These are phyloP conservation scores for Lachnellula subtilissima DNA, from an alignment of 2,329 filamentous ascomycete genomes.

Conservation along the genomic window DNA sequence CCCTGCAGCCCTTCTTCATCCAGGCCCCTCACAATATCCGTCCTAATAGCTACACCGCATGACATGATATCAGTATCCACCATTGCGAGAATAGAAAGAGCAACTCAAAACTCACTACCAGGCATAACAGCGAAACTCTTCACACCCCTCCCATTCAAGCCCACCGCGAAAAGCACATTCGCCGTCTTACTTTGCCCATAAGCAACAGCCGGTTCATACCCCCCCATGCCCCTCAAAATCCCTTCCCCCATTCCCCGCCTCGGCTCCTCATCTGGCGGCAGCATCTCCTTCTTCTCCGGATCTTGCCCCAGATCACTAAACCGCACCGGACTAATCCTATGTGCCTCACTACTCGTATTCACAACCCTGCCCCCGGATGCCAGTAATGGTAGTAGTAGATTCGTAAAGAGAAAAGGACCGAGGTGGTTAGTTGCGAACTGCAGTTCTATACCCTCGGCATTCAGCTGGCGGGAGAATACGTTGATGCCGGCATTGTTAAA, in stretches of 20 bases:
- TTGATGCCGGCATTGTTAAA: slow-evolving; percentile 24
- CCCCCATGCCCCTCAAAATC: slow-evolving; percentile 10
- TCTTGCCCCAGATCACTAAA: slow-evolving; percentile 21
- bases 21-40: slow-evolving; percentile 6
- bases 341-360: slow-evolving; percentile 16
- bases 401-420: slow-evolving; percentile 18
- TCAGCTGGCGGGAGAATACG: not conserved
- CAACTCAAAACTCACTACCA: slow-evolving; percentile 12
- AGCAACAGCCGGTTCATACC: slow-evolving; percentile 23
- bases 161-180: slow-evolving; percentile 32
- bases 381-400: slow-evolving; percentile 10
- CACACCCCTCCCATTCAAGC: slow-evolving; percentile 10
- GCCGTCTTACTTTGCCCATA: slow-evolving; percentile 44
- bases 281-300: slow-evolving; percentile 18
- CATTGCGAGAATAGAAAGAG: not conserved
- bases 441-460: slow-evolving; percentile 15
- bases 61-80: not conserved
- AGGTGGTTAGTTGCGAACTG: slow-evolving; percentile 22
- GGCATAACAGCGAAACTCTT: slow-evolving; percentile 17
- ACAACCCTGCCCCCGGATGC: slow-evolving; percentile 6
- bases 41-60: slow-evolving; percentile 10
- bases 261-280: slow-evolving; percentile 7
- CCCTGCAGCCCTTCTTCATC: slow-evolving; percentile 3
- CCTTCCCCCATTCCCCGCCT: slow-evolving; percentile 9
- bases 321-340: slow-evolving; percentile 27